Evolutionary conservation across 164 flowering plant genomes (phyloP).

Genomic region (Stephania cephalantha): DNA sequence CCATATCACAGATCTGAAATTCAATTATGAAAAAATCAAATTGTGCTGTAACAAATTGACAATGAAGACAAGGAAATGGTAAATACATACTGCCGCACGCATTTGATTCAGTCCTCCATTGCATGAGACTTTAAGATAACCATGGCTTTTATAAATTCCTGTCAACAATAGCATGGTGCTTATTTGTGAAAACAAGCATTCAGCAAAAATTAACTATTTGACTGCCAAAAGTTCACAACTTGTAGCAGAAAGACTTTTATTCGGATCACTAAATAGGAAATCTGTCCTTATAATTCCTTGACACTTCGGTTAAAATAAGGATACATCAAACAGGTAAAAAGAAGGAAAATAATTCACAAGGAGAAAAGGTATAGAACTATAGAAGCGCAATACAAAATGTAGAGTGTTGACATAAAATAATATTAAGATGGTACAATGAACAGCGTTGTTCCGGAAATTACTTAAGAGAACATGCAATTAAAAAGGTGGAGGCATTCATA

Average conservation of each 20-base stretch:
- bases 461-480: no score
- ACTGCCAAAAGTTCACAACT: not conserved
- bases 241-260: not conserved
- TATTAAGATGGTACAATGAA: not conserved
- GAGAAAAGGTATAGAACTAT: not conserved
- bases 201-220: not conserved
- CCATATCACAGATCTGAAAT: conserved; percentile 98
- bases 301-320: not conserved
- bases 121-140: conserved; percentile 86
- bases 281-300: not conserved
- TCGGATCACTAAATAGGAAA: not conserved
- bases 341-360: not conserved
- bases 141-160: conserved; percentile 90
- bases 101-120: conserved; percentile 99
- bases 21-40: conserved; percentile 4
- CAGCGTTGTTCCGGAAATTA: no score
- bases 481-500: no score
- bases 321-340: not conserved
- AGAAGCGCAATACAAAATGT: not conserved
- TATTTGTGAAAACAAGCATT: conserved; percentile 8
- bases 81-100: conserved; percentile 86
- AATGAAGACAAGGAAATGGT: not conserved
- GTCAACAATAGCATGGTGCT: conserved; percentile 10
- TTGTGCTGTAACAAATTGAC: conserved; percentile 1
- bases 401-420: not conserved